These are phyloP conservation scores for Tieghemostelium lacteum DNA, from an alignment of 78 protist species.

Conservation along the genomic window DNA sequence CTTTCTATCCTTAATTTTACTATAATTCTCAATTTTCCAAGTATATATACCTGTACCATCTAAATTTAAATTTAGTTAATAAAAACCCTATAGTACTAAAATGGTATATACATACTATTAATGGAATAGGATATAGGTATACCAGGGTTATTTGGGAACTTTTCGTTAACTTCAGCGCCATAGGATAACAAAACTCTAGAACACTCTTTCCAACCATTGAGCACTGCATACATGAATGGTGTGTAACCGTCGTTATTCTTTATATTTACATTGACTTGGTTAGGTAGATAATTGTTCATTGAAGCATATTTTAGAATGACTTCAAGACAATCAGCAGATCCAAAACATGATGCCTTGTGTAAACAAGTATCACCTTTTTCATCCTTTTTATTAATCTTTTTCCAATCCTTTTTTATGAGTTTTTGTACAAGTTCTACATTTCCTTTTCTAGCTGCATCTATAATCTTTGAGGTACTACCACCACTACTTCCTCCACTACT, in stretches of 20 bases:
- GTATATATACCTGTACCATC: constrained; percentile 36
- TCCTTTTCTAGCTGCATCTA: constrained; percentile 70
- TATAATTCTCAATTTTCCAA: constrained; percentile 61
- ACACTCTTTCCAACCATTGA: constrained; percentile 51
- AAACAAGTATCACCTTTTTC: constrained; percentile 60
- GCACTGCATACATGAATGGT: constrained; percentile 50
- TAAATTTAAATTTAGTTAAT: background rate
- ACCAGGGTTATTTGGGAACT: constrained; percentile 58
- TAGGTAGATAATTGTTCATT: background rate
- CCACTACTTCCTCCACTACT: too few relatives aligned
- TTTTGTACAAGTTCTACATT: constrained; percentile 36
- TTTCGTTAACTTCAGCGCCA: constrained; percentile 54
- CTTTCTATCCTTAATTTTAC: constrained; percentile 54
- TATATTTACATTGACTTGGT: constrained; percentile 10
- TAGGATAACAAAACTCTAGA: background rate
- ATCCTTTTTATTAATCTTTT: constrained; percentile 48
- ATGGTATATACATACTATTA: background rate
- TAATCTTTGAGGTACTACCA: constrained; percentile 48
- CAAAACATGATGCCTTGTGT: constrained; percentile 71
- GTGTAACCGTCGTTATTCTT: constrained; percentile 64
- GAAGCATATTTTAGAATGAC: constrained; percentile 20
- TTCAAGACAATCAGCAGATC: constrained; percentile 42
- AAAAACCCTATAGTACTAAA: background rate
- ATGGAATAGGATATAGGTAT: constrained; percentile 49
- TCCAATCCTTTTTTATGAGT: constrained; percentile 41